A percentile compares a stretch with the other conserved stretches of the same genome.
These are phyloP conservation scores for Podospora didyma DNA, from an alignment of 495 filamentous ascomycete genomes.

Conservation along the genomic window DNA sequence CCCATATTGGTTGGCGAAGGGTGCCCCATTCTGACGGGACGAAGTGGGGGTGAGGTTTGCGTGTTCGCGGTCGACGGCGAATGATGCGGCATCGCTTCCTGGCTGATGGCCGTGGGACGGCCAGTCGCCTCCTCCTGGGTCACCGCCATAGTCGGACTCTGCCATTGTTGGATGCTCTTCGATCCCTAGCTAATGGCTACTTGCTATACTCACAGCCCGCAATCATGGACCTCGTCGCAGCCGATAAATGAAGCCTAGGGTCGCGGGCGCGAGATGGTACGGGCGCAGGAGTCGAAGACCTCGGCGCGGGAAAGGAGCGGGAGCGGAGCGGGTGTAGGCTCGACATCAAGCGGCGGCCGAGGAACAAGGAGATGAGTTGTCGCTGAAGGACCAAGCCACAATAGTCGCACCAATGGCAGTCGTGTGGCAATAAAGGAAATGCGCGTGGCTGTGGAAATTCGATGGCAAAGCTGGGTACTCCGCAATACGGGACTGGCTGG, in stretches of 20 bases:
- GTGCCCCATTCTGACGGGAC: slow-evolving; percentile 33
- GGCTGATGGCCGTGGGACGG: slow-evolving; percentile 10
- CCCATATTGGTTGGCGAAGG: slow-evolving; percentile 23
- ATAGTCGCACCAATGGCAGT: neutral
- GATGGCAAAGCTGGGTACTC: neutral
- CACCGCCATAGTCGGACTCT: slow-evolving; percentile 25
- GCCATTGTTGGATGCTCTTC: slow-evolving; percentile 22
- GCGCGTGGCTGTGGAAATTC: neutral
- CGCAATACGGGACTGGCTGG: no score
- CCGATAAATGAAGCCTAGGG: neutral
- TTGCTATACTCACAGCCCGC: slow-evolving; percentile 11
- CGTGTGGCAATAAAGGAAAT: neutral
- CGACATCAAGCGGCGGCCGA: slow-evolving; percentile 14
- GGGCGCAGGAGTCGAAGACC: slow-evolving; percentile 1
- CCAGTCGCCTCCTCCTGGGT: slow-evolving; percentile 20
- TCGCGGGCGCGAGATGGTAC: slow-evolving; percentile 4
- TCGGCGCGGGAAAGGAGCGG: neutral
- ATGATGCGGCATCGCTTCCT: slow-evolving; percentile 13
- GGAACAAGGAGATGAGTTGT: neutral
- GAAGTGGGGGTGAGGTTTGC: slow-evolving; percentile 32
- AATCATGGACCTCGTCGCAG: slow-evolving; percentile 13
- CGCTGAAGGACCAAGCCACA: neutral
- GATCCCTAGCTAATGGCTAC: slow-evolving; percentile 13
- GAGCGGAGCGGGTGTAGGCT: neutral
- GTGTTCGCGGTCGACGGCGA: slow-evolving; percentile 32